These are phyloP conservation scores for Cnidoscolus chayamansa DNA, from an alignment of 441 rosid species.

Conservation along the genomic window DNA sequence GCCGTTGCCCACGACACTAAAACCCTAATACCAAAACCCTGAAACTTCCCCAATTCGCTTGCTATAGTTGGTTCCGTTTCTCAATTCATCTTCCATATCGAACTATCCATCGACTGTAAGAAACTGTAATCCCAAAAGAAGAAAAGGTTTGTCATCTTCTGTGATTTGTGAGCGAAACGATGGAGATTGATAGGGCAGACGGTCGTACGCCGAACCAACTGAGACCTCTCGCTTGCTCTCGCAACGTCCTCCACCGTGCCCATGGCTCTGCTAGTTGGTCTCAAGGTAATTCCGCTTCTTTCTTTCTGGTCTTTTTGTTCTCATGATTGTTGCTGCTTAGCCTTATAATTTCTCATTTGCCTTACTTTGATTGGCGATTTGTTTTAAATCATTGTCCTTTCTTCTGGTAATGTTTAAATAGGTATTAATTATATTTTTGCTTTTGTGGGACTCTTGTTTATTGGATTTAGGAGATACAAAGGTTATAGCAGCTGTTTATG, in stretches of 20 bases:
- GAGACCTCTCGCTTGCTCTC: constrained; percentile 75
- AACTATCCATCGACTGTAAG: too few species aligned
- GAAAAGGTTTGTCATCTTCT: too few species aligned
- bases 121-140: too few species aligned
- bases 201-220: constrained; percentile 68
- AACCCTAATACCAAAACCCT: too few species aligned
- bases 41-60: too few species aligned
- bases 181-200: constrained; percentile 71
- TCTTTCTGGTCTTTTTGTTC: not conserved
- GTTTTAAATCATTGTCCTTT: not conserved
- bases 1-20: too few species aligned
- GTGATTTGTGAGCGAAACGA: constrained; percentile 10
- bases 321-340: too few species aligned
- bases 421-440: not conserved
- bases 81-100: too few species aligned
- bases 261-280: constrained; percentile 97
- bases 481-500: constrained; percentile 86
- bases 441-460: not conserved
- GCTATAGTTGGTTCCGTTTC: too few species aligned
- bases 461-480: constrained; percentile 64
- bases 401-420: not conserved
- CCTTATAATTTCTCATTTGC: too few species aligned
- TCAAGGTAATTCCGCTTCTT: constrained; percentile 50
- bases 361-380: not conserved
- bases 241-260: constrained; percentile 76